Percentiles rank a stretch among this genome's conserved stretches.
Evolutionary conservation across 768 basidiomycete species (phyloP).

Genomic region (Porphyrellus cyaneotinctus): DNA sequence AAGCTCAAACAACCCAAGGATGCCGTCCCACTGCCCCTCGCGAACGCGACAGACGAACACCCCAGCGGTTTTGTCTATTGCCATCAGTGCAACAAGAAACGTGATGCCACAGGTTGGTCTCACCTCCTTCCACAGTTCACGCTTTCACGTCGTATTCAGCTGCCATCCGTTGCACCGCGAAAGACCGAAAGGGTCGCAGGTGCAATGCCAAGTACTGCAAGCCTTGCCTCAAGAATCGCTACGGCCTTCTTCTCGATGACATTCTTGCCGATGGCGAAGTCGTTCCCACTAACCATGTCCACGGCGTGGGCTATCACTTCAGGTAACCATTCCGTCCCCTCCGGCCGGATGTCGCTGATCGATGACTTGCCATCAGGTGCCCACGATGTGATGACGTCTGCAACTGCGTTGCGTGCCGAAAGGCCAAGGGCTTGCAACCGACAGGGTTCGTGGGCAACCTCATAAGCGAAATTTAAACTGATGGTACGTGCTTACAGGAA

Average conservation of each 20-base stretch:
- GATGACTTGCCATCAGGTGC: slow-evolving; percentile 44
- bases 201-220: slow-evolving; percentile 63
- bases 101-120: slow-evolving; percentile 45
- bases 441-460: slow-evolving; percentile 44
- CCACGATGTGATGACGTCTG: slow-evolving; percentile 64
- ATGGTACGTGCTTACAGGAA: slow-evolving; percentile 30
- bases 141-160: slow-evolving; percentile 21
- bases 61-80: slow-evolving; percentile 51
- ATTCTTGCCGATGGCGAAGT: slow-evolving; percentile 38
- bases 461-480: slow-evolving; percentile 2
- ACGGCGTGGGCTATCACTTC: slow-evolving; percentile 43
- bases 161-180: slow-evolving; percentile 37
- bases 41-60: slow-evolving; percentile 26
- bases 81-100: slow-evolving; percentile 69
- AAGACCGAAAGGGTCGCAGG: slow-evolving; percentile 32
- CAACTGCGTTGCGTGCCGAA: slow-evolving; percentile 64
- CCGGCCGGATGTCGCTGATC: slow-evolving; percentile 9
- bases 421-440: slow-evolving; percentile 55
- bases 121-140: neutral
- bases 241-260: slow-evolving; percentile 43
- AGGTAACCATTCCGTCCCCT: slow-evolving; percentile 36
- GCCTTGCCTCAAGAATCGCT: slow-evolving; percentile 63
- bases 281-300: slow-evolving; percentile 26
- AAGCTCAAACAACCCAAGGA: slow-evolving; percentile 30
- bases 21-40: slow-evolving; percentile 11